These are phyloP conservation scores for Wolfiporia cocos DNA, from an alignment of 1,284 basidiomycete species.

Conservation along the genomic window DNA sequence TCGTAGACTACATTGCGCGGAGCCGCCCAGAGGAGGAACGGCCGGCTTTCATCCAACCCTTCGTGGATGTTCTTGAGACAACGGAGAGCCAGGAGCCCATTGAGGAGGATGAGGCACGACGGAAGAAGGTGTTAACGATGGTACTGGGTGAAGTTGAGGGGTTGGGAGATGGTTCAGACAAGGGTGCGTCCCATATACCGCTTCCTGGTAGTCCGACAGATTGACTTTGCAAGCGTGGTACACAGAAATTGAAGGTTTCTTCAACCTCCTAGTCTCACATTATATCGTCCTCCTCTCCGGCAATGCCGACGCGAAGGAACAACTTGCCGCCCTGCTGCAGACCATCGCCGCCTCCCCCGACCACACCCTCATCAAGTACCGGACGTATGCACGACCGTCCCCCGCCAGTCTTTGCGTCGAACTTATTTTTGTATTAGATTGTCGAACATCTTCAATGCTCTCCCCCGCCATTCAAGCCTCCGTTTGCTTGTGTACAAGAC, in stretches of 20 bases:
- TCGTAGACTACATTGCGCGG: constrained; percentile 72
- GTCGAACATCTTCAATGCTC: constrained; percentile 84
- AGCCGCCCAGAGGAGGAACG: constrained; percentile 66
- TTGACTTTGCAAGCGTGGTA: no score
- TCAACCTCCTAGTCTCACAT: constrained; percentile 74
- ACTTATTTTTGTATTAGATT: constrained; percentile 41
- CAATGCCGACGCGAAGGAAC: constrained; percentile 46
- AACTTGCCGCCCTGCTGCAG: constrained; percentile 44
- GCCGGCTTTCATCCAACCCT: constrained; percentile 55
- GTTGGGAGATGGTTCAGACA: constrained; percentile 69
- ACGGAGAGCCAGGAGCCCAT: constrained; percentile 48
- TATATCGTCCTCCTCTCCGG: constrained; percentile 51
- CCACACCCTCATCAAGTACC: constrained; percentile 55
- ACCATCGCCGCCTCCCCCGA: constrained; percentile 51
- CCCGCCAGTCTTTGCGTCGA: not conserved
- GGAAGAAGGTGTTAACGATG: constrained; percentile 48
- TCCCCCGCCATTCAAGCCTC: constrained; percentile 64
- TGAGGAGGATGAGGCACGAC: constrained; percentile 45
- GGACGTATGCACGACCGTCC: constrained; percentile 43
- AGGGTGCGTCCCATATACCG: constrained; percentile 41
- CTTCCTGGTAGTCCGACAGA: not conserved
- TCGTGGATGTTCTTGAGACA: constrained; percentile 54
- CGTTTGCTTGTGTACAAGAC: constrained; percentile 62
- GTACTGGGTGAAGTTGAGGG: constrained; percentile 58
- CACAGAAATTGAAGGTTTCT: constrained; percentile 81